Evolutionary conservation across 192 early-diverging fungal genomes (phyloP).

Genomic region (Jimgerdemannia lactiflua): DNA sequence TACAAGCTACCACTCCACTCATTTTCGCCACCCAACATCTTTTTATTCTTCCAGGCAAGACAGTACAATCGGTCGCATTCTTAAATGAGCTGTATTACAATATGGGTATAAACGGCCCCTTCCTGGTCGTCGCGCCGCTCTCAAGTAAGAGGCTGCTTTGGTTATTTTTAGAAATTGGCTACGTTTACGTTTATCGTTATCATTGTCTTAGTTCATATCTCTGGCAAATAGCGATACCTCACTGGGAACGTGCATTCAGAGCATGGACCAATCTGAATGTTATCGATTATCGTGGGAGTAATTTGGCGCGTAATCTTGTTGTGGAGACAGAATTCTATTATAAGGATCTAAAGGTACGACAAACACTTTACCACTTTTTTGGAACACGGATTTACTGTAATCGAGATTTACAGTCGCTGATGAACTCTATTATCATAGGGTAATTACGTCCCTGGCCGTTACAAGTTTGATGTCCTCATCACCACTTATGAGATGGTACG

Average conservation of each 20-base stretch:
- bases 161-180: neutral
- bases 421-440: constrained; percentile 23
- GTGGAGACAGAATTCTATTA: constrained; percentile 83
- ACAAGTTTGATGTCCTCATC: constrained; percentile 62
- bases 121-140: constrained; percentile 63
- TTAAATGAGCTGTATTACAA: constrained; percentile 63
- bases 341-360: constrained; percentile 31
- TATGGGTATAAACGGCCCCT: constrained; percentile 68
- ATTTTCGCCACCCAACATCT: too few species aligned
- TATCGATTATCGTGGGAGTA: constrained; percentile 71
- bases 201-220: neutral
- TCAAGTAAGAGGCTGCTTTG: constrained; percentile 29
- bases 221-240: constrained; percentile 21
- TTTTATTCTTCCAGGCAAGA: constrained; percentile 55
- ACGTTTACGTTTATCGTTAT: neutral
- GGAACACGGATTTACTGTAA: too few species aligned
- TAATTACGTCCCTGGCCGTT: constrained; percentile 38
- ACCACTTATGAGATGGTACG: constrained; percentile 56
- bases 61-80: constrained; percentile 76
- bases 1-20: too few species aligned
- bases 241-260: constrained; percentile 72
- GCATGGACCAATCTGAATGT: constrained; percentile 76
- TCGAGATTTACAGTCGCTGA: neutral
- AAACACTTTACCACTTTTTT: neutral
- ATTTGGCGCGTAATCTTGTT: constrained; percentile 66